Evolutionary conservation across 352 stramenopile species (phyloP).

Genomic region (Thalassiosira mediterranea): DNA sequence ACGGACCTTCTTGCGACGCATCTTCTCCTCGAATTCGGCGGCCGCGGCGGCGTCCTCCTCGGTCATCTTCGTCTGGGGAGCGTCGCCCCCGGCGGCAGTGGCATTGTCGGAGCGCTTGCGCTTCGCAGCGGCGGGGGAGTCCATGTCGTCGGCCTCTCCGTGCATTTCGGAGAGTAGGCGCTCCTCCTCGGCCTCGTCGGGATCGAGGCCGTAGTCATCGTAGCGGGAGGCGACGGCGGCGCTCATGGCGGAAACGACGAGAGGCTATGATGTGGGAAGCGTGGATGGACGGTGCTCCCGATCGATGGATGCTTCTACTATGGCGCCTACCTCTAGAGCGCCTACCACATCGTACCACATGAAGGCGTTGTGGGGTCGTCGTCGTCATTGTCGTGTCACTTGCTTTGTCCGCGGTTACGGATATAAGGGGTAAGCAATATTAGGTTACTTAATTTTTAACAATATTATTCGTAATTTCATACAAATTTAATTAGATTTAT

Average conservation of each 20-base stretch:
- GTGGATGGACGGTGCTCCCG: no score
- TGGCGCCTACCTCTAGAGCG: no score
- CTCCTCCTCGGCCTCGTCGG: slow-evolving; percentile 69
- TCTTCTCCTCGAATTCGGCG: slow-evolving; percentile 52
- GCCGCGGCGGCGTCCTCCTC: slow-evolving; percentile 41
- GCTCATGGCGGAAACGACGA: slow-evolving; percentile 7
- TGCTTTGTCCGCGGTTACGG: no score
- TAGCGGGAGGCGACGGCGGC: not conserved
- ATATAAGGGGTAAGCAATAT: no score
- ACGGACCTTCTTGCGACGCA: slow-evolving; percentile 45
- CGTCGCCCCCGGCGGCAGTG: slow-evolving; percentile 24
- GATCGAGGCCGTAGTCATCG: slow-evolving; percentile 38
- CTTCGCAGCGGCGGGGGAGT: not conserved
- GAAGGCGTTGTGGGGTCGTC: no score
- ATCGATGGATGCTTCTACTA: no score
- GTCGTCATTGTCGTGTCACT: no score
- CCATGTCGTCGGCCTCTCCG: slow-evolving; percentile 52
- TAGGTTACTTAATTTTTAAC: no score
- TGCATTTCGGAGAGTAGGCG: slow-evolving; percentile 50
- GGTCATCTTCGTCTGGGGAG: slow-evolving; percentile 13
- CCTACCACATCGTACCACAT: no score
- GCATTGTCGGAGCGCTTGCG: slow-evolving; percentile 44
- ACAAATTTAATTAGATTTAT: no score
- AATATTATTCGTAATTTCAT: no score
- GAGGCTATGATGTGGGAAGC: not conserved